Conservation (phyloP, 2,329 filamentous ascomycete species). For the Aspergillus latus region DNA sequence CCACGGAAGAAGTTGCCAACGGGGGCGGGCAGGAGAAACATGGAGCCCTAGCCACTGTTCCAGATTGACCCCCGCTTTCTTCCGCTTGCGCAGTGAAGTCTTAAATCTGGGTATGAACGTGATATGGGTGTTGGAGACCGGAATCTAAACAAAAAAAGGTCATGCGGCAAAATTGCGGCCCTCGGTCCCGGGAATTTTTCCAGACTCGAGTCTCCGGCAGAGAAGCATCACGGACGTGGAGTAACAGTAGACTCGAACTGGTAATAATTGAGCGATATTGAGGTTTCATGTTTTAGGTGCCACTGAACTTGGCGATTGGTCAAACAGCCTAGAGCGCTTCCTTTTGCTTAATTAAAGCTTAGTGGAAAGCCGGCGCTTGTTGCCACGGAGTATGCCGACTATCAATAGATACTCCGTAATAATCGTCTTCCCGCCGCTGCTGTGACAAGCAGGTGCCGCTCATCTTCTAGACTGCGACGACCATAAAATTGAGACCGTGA, state of each 20-base stretch:
- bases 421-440: background rate
- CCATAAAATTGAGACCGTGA: background rate
- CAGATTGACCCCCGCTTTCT: background rate
- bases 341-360: constrained; percentile 26
- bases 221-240: background rate
- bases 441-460: background rate
- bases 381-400: background rate
- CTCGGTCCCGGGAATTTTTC: background rate
- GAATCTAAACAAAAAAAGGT: background rate
- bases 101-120: background rate
- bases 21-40: background rate
- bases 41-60: background rate
- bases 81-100: background rate
- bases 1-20: background rate
- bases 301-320: constrained; percentile 11
- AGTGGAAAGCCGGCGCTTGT: constrained; percentile 1
- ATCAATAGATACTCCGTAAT: background rate
- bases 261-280: background rate
- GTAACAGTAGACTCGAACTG: background rate
- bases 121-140: background rate
- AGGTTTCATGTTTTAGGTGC: background rate
- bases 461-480: background rate
- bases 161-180: background rate
- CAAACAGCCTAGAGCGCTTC: constrained; percentile 16
- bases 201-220: background rate